phyloP scores from a whole-genome alignment of 371 early-diverging fungal species.

The Batkoa obscura region DNA sequence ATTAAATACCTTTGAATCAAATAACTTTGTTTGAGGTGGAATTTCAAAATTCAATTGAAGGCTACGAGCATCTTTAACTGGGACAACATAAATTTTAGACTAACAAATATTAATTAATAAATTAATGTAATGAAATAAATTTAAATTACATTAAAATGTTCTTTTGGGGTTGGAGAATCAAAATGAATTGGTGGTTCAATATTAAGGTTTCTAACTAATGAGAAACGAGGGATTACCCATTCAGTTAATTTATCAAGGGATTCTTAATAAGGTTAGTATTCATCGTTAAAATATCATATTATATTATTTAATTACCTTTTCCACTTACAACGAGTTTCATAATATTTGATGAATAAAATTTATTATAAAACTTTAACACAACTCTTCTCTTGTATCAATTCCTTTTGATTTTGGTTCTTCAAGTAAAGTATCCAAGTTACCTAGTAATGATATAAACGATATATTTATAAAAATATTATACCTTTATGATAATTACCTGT shows the following conservation, averaged over 20 bases:
- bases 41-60: conserved; percentile 70
- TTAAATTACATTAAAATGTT: background rate
- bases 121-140: background rate
- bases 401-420: conserved; percentile 48
- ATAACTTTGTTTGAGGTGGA: conserved; percentile 45
- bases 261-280: conserved; percentile 17
- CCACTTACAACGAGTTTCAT: conserved; percentile 86
- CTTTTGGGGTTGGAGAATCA: conserved; percentile 46
- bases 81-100: conserved; percentile 49
- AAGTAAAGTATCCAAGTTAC: conserved; percentile 62
- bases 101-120: background rate
- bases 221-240: conserved; percentile 69
- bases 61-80: conserved; percentile 59
- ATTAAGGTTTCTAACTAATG: conserved; percentile 44
- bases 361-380: conserved; percentile 74
- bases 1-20: conserved; percentile 25
- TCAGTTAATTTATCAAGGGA: conserved; percentile 63
- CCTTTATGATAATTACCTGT: conserved; percentile 25
- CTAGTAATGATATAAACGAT: background rate
- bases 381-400: conserved; percentile 59
- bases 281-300: background rate
- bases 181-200: conserved; percentile 44
- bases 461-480: background rate
- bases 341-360: conserved; percentile 82
- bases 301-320: conserved; percentile 23